Base-by-base conservation (phyloP, 2,329 filamentous ascomycete species). In the Botryotinia calthae region DNA sequence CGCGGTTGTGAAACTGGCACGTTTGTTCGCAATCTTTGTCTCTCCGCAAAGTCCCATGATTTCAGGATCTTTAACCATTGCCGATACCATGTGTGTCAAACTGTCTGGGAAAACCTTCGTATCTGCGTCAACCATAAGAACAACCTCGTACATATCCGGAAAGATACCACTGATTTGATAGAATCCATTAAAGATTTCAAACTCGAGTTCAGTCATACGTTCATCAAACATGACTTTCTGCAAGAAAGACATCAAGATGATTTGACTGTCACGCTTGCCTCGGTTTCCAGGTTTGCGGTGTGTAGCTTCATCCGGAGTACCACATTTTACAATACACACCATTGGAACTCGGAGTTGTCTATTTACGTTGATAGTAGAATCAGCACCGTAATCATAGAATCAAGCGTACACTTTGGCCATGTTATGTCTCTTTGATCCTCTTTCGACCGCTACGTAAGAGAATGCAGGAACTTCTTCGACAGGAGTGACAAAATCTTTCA, bases 211-310 rank as follows among this genome's bases (percentile, higher is more conserved):
- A 28, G 97, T 99, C 96, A 99, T 99, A 75, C 96, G 93, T 84
- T 99, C 97, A 82, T 99, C 96, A 79, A 99, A 99, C 96, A 99
- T 99, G 81, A 99, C 96, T 85, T 99, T 99, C 82, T 99, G 96
- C 78, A 99, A 85, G 87, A 99, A 99, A 8, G 95, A 98, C 96
- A 99, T 99, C 77, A 99, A 87, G 78, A 99, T 96, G 80, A 99
- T 98, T 83, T 99, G 96, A 85, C 94, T 97, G 87, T 99, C 96
- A 81, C 96, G 93, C 87, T 99, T 99, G 83, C 96, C 97, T 84
- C 96, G 90, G 84, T 99, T 99, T 79, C 96, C 96, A 20, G 97
- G 94, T 84, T 99, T 99, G 73, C 92, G 87, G 78, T 92, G 91
- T 58, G 83, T 86, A 46, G 89, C 87, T 84, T 99, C 96, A 72